These are phyloP conservation scores for Solanum etuberosum DNA, from an alignment of 257 asterid species.

Conservation along the genomic window DNA sequence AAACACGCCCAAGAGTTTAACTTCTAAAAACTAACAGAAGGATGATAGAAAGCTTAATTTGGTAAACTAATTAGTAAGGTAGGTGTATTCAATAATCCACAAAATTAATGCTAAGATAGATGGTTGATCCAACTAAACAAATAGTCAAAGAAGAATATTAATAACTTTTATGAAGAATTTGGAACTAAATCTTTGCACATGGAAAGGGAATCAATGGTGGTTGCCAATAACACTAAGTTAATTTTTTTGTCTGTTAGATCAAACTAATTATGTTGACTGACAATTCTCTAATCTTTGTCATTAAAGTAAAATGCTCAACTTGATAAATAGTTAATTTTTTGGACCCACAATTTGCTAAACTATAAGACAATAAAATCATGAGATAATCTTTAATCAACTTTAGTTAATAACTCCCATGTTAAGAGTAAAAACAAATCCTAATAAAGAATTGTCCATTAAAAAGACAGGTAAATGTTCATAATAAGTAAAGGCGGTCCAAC, in stretches of 20 bases:
- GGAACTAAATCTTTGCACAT: constrained; percentile 36
- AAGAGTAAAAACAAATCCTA: not conserved
- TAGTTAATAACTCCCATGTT: not conserved
- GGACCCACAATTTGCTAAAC: not conserved
- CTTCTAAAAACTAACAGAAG: too few species aligned
- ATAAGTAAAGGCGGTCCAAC: not conserved
- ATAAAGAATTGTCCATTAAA: not conserved
- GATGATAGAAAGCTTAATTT: not conserved
- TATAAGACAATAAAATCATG: not conserved
- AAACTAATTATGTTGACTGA: not conserved
- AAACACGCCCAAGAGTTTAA: not conserved
- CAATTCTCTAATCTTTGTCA: not conserved
- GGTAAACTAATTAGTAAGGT: not conserved
- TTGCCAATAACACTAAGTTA: constrained; percentile 6
- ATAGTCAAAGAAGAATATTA: not conserved
- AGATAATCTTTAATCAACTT: not conserved
- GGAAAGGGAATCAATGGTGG: constrained; percentile 30
- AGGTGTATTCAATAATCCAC: not conserved
- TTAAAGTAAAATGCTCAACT: not conserved
- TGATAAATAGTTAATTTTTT: not conserved
- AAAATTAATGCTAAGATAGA: not conserved
- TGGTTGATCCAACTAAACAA: not conserved
- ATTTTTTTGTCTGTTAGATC: constrained; percentile 11
- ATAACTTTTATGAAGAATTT: not conserved
- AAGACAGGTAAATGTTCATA: not conserved